Percentiles rank a stretch among this genome's conserved stretches.
Conservation (phyloP, 441 rosid genomes). For the Rhodomyrtus psidioides region DNA sequence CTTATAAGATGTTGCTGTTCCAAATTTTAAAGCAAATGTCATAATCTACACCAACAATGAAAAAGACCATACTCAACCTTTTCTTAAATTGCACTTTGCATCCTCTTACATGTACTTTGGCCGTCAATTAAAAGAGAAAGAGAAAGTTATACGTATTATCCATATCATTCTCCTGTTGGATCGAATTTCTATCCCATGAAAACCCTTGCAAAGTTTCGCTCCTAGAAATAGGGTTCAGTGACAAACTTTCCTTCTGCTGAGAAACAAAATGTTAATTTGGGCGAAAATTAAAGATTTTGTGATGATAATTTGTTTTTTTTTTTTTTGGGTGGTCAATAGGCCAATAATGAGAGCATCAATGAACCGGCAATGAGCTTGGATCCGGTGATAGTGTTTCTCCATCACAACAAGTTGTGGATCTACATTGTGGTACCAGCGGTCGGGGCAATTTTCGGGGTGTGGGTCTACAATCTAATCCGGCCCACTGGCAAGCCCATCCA, state of each 20-base stretch:
- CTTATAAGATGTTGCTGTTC: neutral
- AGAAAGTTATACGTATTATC: neutral
- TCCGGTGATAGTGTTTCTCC: neutral
- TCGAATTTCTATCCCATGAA: neutral
- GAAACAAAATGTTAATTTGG: neutral
- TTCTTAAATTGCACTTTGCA: neutral
- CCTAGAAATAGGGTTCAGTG: neutral
- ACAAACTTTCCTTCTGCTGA: neutral
- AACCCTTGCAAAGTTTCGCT: neutral
- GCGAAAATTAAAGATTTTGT: too few species aligned
- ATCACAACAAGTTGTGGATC: too few species aligned
- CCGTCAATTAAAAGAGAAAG: neutral
- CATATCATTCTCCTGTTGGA: neutral
- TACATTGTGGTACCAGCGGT: too few species aligned
- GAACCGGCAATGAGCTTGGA: constrained; percentile 2
- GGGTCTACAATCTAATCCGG: too few species aligned
- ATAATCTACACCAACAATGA: neutral
- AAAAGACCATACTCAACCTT: neutral
- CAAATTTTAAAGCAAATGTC: neutral
- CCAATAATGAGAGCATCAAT: neutral
- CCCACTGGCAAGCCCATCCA: too few species aligned
- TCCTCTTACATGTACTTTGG: neutral
- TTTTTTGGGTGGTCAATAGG: neutral
- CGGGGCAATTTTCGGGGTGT: too few species aligned
- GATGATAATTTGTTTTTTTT: too few species aligned